These are phyloP conservation scores for Coemansia sp. DNA, from an alignment of 192 early-diverging fungal genomes.

Conservation along the genomic window DNA sequence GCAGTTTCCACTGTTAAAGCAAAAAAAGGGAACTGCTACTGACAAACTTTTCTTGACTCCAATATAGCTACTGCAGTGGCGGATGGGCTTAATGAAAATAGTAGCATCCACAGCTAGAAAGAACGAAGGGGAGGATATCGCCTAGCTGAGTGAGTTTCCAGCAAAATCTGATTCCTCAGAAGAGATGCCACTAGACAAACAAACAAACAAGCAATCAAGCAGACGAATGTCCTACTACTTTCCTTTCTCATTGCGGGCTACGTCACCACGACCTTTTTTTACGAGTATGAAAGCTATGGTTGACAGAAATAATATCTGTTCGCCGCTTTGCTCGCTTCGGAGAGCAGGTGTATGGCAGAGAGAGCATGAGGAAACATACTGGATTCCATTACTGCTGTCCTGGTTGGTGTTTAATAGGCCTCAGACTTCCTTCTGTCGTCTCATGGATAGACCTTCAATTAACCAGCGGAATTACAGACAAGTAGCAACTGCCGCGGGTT, in stretches of 20 bases:
- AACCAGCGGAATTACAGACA: background rate
- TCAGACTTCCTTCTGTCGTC: background rate
- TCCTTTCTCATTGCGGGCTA: too few relatives aligned
- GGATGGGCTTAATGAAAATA: conserved; percentile 9
- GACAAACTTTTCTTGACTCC: background rate
- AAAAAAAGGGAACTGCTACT: background rate
- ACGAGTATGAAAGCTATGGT: too few relatives aligned
- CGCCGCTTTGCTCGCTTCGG: too few relatives aligned
- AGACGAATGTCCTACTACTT: too few relatives aligned
- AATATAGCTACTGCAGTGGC: conserved; percentile 11
- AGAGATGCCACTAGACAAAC: background rate
- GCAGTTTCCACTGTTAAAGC: background rate
- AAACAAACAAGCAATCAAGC: background rate
- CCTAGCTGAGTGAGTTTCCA: background rate
- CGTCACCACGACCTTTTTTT: too few relatives aligned
- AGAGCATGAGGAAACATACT: background rate
- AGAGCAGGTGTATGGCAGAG: too few relatives aligned
- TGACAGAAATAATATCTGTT: too few relatives aligned
- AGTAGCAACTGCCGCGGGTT: background rate
- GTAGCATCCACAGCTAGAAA: background rate
- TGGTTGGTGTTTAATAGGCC: background rate
- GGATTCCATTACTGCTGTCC: background rate
- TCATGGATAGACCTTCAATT: background rate
- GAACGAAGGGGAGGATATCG: background rate
- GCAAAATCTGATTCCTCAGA: background rate